Base-by-base conservation (phyloP, 2,329 filamentous ascomycete genomes). In the Hymenoscyphus albidus region DNA sequence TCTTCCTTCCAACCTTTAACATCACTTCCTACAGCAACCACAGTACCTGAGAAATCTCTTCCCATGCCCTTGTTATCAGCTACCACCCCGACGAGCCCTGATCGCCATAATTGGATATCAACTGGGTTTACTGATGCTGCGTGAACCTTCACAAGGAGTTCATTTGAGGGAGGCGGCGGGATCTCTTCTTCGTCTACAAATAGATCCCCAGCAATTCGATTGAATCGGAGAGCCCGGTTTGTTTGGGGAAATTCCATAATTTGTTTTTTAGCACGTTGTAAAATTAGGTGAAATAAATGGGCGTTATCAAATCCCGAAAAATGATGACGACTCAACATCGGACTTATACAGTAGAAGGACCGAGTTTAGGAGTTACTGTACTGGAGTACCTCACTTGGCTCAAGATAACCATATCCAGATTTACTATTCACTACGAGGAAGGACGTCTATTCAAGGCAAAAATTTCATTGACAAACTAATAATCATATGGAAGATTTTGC, bases 1-100 rank as follows among this genome's bases (percentile, higher is more conserved):
- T 77, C 77, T 9, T 72, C 65, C n/a, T 70, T 62, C 64, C 76
- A 74, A 7, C 71, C 72, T 9, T 66, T 73, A 10, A 77, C 74
- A 39, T 70, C 65, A 31, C 67, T 59, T 10, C 76, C 77, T n/a
- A 78, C 69, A 3, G 70, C 73, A 44, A 75, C 71, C 1, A 79
- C 73, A 1, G 68, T 74, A 5, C 74, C 74, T 3, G 72, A 72
- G 44, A 70, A 74, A 64, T 75, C 73, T 18, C 68, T 64, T 1
- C 74, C 72, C 68, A 74, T 72, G 16, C 70, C 72, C 58, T 74
- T 74, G 2, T 71, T 66, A n/a, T 70, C 70, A 38, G 72, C 60
- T 5, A 74, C 73, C 2, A 71, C 66, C 0, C 63, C 69, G 1
- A 74, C 63, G 2, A 74, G 40, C 18, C 67, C 65, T 12, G 69